Percentiles rank a stretch among this genome's conserved stretches.
phyloP scores from a whole-genome alignment of 2,329 filamentous ascomycete genomes.

The Phialophora macrospora region DNA sequence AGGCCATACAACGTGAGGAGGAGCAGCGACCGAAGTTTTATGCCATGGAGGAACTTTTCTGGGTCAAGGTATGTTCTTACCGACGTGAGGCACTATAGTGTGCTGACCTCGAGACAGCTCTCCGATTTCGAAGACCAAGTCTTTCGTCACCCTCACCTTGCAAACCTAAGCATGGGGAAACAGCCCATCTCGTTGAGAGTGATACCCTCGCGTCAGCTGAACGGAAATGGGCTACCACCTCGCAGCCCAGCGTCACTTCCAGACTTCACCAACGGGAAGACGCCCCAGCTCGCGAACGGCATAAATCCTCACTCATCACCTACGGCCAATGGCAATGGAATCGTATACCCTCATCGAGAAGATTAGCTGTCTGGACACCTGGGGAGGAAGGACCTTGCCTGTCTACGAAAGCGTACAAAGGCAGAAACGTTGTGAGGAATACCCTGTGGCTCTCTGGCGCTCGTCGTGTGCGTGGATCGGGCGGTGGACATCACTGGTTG shows the following conservation, averaged over 20 bases:
- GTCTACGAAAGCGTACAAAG: background rate
- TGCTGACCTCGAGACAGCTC: conserved; percentile 43
- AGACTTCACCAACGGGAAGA: conserved; percentile 21
- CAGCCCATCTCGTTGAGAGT: conserved; percentile 34
- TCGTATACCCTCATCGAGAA: conserved; percentile 27
- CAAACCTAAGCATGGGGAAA: conserved; percentile 22
- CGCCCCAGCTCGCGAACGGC: conserved; percentile 29
- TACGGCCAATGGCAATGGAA: conserved; percentile 23
- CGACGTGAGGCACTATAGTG: background rate
- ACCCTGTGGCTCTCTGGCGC: background rate
- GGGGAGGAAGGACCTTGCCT: background rate
- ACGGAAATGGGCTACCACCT: conserved; percentile 13
- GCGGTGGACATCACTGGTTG: background rate
- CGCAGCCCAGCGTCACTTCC: conserved; percentile 13
- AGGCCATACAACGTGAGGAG: conserved; percentile 49
- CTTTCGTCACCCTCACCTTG: conserved; percentile 54
- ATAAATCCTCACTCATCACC: conserved; percentile 24
- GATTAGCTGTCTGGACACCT: conserved; percentile 2
- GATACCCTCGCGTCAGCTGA: conserved; percentile 3
- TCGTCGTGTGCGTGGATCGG: background rate
- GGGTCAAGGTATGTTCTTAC: conserved; percentile 52
- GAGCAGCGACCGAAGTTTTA: conserved; percentile 55
- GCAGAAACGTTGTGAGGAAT: background rate
- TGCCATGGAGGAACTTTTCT: conserved; percentile 57
- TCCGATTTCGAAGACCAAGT: conserved; percentile 58